These are phyloP conservation scores for Alternaria tenuissima DNA, from an alignment of 2,329 filamentous ascomycete genomes.

Conservation along the genomic window DNA sequence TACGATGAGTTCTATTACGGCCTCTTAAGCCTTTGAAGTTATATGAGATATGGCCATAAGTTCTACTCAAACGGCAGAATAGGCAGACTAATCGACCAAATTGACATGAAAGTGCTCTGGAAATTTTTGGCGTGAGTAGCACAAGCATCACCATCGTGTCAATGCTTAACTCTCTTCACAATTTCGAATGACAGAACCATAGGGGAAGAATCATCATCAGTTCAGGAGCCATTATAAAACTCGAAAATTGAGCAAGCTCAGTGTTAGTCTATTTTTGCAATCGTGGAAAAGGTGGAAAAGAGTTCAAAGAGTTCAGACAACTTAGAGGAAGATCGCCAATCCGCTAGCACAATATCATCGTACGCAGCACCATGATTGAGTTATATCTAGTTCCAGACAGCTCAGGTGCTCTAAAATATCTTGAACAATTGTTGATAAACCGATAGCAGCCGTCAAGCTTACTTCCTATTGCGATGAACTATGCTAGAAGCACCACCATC, in stretches of 20 bases:
- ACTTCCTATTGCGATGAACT: background rate
- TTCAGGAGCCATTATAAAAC: background rate
- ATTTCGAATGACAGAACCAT: background rate
- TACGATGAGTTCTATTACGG: no score
- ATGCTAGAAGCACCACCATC: background rate
- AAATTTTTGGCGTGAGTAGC: background rate
- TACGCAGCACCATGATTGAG: accelerated
- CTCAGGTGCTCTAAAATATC: accelerated
- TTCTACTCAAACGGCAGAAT: background rate
- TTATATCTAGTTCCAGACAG: no score
- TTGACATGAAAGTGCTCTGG: background rate
- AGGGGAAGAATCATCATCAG: background rate
- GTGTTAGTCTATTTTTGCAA: background rate
- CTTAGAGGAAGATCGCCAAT: no score
- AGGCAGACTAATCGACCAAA: background rate
- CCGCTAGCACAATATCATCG: background rate
- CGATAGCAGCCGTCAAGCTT: background rate
- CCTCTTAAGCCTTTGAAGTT: background rate
- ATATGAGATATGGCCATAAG: background rate
- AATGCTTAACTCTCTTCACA: background rate
- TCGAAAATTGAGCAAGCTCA: background rate
- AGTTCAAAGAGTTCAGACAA: background rate
- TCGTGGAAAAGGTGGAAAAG: background rate
- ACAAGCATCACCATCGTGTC: background rate
- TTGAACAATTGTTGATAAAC: background rate